Percentiles rank a stretch among this genome's conserved stretches.
phyloP scores from a whole-genome alignment of 371 early-diverging fungal genomes.

The Lichtheimia corymbifera region DNA sequence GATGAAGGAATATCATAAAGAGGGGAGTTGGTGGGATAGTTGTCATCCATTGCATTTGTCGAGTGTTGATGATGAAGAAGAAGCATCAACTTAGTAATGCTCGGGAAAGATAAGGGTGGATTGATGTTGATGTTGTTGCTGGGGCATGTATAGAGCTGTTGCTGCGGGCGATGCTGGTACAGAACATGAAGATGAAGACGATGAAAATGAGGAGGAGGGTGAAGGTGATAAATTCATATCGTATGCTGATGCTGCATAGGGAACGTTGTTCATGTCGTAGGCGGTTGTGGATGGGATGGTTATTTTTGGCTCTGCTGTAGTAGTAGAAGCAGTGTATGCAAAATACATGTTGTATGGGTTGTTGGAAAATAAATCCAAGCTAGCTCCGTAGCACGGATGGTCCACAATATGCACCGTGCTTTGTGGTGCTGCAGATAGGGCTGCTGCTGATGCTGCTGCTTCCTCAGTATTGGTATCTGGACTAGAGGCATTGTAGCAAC shows the following conservation, averaged over 20 bases:
- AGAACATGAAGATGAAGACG: slow-evolving; percentile 28
- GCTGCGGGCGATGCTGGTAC: slow-evolving; percentile 17
- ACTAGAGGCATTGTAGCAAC: neutral
- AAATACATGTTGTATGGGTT: slow-evolving; percentile 2
- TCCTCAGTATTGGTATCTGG: neutral
- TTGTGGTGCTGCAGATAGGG: slow-evolving; percentile 8
- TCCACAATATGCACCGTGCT: neutral
- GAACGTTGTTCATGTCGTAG: too few species aligned
- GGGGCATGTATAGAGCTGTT: slow-evolving; percentile 9
- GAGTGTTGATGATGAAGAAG: neutral
- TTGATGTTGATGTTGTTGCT: neutral
- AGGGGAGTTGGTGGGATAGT: too few species aligned
- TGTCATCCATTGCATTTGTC: too few species aligned
- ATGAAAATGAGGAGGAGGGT: slow-evolving; percentile 34
- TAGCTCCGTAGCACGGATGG: neutral
- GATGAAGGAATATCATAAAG: neutral
- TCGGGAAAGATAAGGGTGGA: neutral
- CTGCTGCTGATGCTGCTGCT: slow-evolving; percentile 12
- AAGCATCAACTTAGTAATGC: slow-evolving; percentile 4
- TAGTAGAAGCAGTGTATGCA: neutral
- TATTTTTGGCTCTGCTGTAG: too few species aligned
- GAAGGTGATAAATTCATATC: slow-evolving; percentile 15
- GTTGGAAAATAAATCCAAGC: neutral
- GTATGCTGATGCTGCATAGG: slow-evolving; percentile 6
- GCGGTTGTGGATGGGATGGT: too few species aligned